phyloP scores from a whole-genome alignment of 192 early-diverging fungal species.

The Podochytrium sp. region DNA sequence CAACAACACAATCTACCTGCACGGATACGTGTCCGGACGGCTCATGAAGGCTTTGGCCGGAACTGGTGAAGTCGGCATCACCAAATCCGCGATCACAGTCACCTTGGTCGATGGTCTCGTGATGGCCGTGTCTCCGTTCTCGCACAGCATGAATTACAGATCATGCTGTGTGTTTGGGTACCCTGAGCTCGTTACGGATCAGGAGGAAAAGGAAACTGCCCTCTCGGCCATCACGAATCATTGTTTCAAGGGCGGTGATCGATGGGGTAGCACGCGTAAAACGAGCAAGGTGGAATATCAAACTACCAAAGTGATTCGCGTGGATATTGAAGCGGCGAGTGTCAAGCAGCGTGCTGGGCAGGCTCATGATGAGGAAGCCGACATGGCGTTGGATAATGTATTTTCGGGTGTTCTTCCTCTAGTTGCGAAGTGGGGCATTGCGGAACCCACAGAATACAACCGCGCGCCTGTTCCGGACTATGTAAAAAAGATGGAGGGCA shows the following conservation, averaged over 20 bases:
- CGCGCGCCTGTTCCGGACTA: constrained; percentile 14
- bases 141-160: constrained; percentile 55
- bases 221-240: constrained; percentile 53
- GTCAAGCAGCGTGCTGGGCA: constrained; percentile 27
- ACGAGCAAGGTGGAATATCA: constrained; percentile 25
- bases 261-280: constrained; percentile 42
- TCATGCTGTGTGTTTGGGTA: constrained; percentile 51
- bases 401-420: constrained; percentile 37
- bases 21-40: constrained; percentile 35
- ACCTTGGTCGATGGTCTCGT: constrained; percentile 51
- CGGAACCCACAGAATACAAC: constrained; percentile 16
- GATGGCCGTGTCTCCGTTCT: constrained; percentile 52
- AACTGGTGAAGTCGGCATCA: background rate
- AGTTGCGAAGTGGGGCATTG: background rate
- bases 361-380: constrained; percentile 28
- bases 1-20: constrained; percentile 53
- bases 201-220: constrained; percentile 46
- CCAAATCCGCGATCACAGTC: constrained; percentile 7
- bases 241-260: constrained; percentile 48
- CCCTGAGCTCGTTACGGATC: constrained; percentile 40
- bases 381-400: background rate
- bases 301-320: constrained; percentile 22
- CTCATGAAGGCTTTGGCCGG: constrained; percentile 19
- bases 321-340: constrained; percentile 35
- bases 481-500: constrained; percentile 20